Base-by-base conservation (phyloP, 2,329 filamentous ascomycete genomes). In the Nothophaeocryptopus gaeumannii region DNA sequence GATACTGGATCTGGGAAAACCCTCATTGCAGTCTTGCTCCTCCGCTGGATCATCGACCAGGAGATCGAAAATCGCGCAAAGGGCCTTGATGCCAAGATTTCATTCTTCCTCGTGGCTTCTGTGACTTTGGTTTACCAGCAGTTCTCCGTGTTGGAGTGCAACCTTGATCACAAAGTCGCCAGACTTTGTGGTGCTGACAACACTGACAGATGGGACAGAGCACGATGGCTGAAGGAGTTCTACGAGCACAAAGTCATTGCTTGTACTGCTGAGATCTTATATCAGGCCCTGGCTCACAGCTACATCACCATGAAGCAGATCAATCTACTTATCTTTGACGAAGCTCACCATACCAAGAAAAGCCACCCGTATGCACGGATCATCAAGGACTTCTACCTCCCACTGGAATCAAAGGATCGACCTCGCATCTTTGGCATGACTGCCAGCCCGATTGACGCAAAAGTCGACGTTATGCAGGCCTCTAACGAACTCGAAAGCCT, bases 1-100 rank as follows among this genome's bases (percentile, higher is more conserved):
- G 90, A 95, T 63, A 96, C 92, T n/a, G 89, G 93, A 10, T 90
- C 89, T 3, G 93, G 93, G 2, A 99, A 99, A 71, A 99, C 93
- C 0, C 76, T 96, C n/a, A 96, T 99, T 60, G 91, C 93, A 0
- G 90, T 89, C 1, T 78, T 97, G 2, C 77, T 99, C 5, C 78
- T 97, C 16, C 82, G 84, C 34, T 81, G 95, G 66, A 78, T 82
- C 8, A 78, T 97, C 29, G 82, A 89, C 34, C 75, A 85, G 51
- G 93, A 99, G 67, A 72, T 96, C 1, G 83, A 88, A 54, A 73
- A 82, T 56, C 81, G 90, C 34, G 78, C 75, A 0, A 62, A 71
- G 2, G 86, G 85, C 2, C 75, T 76, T n/a, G 63, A 74, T 0
- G 80, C 75, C 33, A 84, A 85, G 26, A 79, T 88, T 8, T 81